Evolutionary conservation across 176 grass and related monocot species (phyloP).

Genomic region (Oryza australiensis): DNA sequence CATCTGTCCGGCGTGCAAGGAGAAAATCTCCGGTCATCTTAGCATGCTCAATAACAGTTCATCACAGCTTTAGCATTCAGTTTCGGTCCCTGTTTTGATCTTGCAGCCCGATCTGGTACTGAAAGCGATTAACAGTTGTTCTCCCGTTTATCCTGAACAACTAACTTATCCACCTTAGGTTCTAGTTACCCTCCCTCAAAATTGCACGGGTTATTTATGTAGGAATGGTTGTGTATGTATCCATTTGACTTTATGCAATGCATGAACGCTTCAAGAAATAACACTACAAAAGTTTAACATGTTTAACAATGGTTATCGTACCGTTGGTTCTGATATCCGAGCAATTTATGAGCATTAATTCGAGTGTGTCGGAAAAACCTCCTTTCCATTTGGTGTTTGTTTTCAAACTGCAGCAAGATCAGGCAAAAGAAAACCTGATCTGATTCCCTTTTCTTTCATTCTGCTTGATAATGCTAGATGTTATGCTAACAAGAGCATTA

Average conservation of each 20-base stretch:
- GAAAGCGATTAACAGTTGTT: neutral
- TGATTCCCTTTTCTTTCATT: no score
- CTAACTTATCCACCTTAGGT: neutral
- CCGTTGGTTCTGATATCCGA: neutral
- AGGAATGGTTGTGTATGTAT: neutral
- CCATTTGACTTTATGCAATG: neutral
- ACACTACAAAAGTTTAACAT: neutral
- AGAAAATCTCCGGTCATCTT: slow-evolving; percentile 68
- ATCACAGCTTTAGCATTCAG: slow-evolving; percentile 31
- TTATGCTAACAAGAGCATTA: neutral
- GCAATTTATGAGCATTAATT: neutral
- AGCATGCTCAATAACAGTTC: slow-evolving; percentile 51
- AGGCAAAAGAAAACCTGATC: no score
- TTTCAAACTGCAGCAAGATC: neutral
- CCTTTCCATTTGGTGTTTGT: neutral
- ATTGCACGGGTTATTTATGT: slow-evolving; percentile 4
- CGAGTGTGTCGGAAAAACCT: neutral
- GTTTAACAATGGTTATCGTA: neutral
- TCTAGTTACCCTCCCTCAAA: neutral
- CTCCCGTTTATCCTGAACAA: neutral
- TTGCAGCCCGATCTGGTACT: slow-evolving; percentile 6
- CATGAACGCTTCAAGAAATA: neutral
- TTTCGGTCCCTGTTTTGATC: neutral
- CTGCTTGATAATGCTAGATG: neutral
- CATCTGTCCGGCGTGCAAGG: slow-evolving; percentile 87